Evolutionary conservation across 331 rosid genomes (phyloP).

Genomic region (Prunus yedoensis): DNA sequence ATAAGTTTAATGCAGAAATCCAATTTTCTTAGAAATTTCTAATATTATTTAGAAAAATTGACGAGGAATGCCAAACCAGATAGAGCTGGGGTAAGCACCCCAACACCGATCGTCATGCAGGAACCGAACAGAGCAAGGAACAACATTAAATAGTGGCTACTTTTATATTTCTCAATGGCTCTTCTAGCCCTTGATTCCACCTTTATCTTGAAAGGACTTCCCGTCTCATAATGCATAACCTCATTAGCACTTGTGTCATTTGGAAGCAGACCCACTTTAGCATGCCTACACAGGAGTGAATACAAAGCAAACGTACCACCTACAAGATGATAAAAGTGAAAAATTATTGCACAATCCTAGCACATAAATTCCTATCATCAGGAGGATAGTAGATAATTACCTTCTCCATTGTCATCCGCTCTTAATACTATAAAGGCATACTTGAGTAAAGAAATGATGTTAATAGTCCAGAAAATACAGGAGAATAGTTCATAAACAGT

Average conservation of each 20-base stretch:
- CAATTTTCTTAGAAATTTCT: background rate
- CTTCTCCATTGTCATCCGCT: slow-evolving; percentile 78
- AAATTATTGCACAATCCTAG: slow-evolving; percentile 12
- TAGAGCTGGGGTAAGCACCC: slow-evolving; percentile 82
- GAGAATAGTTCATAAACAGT: slow-evolving; percentile 61
- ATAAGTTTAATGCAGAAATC: background rate
- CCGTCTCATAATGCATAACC: slow-evolving; percentile 42
- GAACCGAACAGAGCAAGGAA: slow-evolving; percentile 75
- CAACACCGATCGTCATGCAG: slow-evolving; percentile 73
- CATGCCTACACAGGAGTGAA: slow-evolving; percentile 81
- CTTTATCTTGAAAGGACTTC: slow-evolving; percentile 32
- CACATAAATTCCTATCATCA: background rate
- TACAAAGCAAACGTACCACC: slow-evolving; percentile 83
- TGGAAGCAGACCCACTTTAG: slow-evolving; percentile 79
- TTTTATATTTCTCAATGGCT: slow-evolving; percentile 61
- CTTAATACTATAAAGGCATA: slow-evolving; percentile 61
- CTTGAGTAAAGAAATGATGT: slow-evolving; percentile 56
- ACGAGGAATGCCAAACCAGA: slow-evolving; percentile 48
- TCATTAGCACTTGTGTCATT: slow-evolving; percentile 51
- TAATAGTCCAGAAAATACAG: slow-evolving; percentile 79
- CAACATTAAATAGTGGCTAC: slow-evolving; percentile 58
- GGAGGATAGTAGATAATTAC: slow-evolving; percentile 27
- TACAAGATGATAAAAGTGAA: slow-evolving; percentile 19
- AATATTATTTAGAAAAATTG: slow-evolving; percentile 4
- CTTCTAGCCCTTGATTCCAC: slow-evolving; percentile 59